phyloP scores from a whole-genome alignment of 345 rosid species.

The Populus pruinosa region DNA sequence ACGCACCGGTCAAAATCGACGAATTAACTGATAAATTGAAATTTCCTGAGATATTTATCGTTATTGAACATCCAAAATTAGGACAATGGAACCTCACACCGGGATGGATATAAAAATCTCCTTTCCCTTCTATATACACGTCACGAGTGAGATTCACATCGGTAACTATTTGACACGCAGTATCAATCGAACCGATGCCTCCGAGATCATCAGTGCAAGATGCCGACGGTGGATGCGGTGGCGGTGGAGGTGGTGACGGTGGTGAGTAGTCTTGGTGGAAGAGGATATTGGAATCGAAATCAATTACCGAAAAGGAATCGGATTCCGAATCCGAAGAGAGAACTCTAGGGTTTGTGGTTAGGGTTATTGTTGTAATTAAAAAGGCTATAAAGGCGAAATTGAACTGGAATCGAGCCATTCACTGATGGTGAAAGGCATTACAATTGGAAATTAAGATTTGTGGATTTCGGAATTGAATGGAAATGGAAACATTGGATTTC shows the following conservation, averaged over 20 bases:
- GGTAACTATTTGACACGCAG: conserved; percentile 76
- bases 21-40: conserved; percentile 66
- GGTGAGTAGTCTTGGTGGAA: conserved; percentile 94
- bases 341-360: not conserved
- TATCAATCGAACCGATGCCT: conserved; percentile 78
- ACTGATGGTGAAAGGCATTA: conserved; percentile 48
- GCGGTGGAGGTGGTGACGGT: conserved; percentile 95
- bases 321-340: conserved; percentile 7
- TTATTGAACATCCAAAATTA: conserved; percentile 57
- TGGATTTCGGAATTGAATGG: conserved; percentile 14
- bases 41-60: conserved; percentile 74
- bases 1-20: conserved; percentile 60
- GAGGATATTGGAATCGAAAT: conserved; percentile 40
- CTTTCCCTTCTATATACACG: conserved; percentile 82
- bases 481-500: conserved; percentile 22
- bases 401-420: conserved; percentile 23
- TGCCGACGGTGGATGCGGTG: conserved; percentile 85
- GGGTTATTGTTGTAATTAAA: not conserved
- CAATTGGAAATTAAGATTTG: conserved; percentile 37
- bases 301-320: conserved; percentile 37
- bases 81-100: conserved; percentile 74
- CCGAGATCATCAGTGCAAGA: conserved; percentile 89
- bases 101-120: conserved; percentile 65
- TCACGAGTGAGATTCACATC: conserved; percentile 82
- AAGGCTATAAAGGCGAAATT: conserved; percentile 6